Conservation (phyloP, 768 basidiomycete genomes). For the Paxillus involutus region DNA sequence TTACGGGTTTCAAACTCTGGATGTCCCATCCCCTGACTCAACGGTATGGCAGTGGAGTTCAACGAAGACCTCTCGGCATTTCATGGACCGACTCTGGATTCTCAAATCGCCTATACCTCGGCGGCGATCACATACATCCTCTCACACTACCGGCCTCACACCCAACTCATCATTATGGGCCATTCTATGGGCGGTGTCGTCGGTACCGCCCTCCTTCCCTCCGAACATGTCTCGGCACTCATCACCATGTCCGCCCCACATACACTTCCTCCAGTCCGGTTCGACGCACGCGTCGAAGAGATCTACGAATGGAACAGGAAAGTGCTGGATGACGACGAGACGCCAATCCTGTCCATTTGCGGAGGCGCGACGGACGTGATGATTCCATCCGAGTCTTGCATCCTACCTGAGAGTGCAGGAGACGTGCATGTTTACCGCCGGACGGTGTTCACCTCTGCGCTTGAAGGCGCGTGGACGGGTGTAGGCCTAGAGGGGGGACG, state of each 20-base stretch:
- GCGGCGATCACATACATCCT: conserved; percentile 77
- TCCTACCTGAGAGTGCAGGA: conserved; percentile 40
- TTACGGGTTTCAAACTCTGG: not conserved
- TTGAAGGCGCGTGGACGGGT: conserved; percentile 93
- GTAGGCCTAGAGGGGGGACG: conserved; percentile 63
- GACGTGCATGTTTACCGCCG: conserved; percentile 40
- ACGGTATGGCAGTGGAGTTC: conserved; percentile 64
- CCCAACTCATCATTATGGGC: conserved; percentile 75
- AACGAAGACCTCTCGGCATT: conserved; percentile 97
- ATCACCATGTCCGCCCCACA: conserved; percentile 98
- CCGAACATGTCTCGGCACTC: conserved; percentile 65
- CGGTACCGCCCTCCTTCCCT: conserved; percentile 75
- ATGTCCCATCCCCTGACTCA: not conserved
- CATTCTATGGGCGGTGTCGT: conserved; percentile 99
- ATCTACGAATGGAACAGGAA: conserved; percentile 56
- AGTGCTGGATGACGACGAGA: conserved; percentile 44
- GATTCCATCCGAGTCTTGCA: conserved; percentile 89
- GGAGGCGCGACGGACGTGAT: conserved; percentile 91
- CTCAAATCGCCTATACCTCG: conserved; percentile 75
- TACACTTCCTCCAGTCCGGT: conserved; percentile 80
- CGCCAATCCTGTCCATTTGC: conserved; percentile 80
- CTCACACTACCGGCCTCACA: conserved; percentile 64
- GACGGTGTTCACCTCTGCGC: conserved; percentile 79
- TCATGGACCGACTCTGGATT: conserved; percentile 83
- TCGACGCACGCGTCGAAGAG: conserved; percentile 77